Evolutionary conservation across 768 basidiomycete species (phyloP), one percentile per base, ranked within the genome.

Genomic region (Boletales sp.): DNA sequence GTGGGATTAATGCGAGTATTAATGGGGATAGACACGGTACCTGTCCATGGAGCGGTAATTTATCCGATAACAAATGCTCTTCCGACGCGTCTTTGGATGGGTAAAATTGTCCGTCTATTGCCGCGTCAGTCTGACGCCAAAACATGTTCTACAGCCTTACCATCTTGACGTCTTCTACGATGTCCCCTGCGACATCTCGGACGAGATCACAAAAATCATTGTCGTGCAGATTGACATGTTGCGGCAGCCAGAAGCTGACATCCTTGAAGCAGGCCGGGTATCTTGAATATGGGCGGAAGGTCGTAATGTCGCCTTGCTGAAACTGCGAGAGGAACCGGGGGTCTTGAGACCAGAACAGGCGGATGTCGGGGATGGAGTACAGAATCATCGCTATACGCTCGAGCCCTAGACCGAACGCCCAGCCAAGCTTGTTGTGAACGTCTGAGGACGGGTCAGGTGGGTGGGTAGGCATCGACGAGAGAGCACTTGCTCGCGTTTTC

Each of bases 361-460:
- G 87, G 64, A 99, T 98, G 67, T 99, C 97, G 9, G 95, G 97
- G 45, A 99, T 95, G 13, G 86, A 86, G 72, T 87, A 98, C 41
- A 99, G 81, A 53, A 98, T 83, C 97, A 99, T 99, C 14, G 94
- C 93, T 55, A 98, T 94, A 30, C 97, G 83, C 64, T 99, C 97
- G 39, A 99, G 78, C 5, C 97, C 97, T 45, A 99, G 84, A 21
- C 97, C 97, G 62, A 97, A 98, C 0, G 97, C 97, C 95, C 97
- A 99, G 24, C 94, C 92, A 58, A 92, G 82, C 64, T 95, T 94
- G 62, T 89, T 72, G 1, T 78, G 72, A 3, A 95, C 82, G 53
- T 80, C 95, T 90, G 57, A 31, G 30, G 18, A 45, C 6, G 19
- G 8, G 46, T 62, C 44, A 63, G 52, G 48, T 50, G 39, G 19